Evolutionary conservation across 148 eudicot genomes (phyloP).

Genomic region (Polygonum aviculare): DNA sequence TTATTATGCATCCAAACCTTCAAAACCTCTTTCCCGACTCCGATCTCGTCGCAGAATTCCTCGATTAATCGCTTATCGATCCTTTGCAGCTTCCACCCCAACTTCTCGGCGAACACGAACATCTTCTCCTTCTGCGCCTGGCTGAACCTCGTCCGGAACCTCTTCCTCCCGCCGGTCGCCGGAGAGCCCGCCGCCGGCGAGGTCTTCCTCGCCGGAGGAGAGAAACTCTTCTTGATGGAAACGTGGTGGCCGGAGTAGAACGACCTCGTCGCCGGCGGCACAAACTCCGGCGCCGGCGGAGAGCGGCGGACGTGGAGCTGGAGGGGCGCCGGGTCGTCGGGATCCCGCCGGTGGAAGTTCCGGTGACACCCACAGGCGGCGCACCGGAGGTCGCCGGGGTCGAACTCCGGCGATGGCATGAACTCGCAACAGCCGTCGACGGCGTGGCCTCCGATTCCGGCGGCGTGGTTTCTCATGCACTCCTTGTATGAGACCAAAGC

Average conservation of each 20-base stretch:
- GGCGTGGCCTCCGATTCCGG: constrained; percentile 70
- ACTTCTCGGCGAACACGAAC: constrained; percentile 35
- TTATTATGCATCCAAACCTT: constrained; percentile 92
- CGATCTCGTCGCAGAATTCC: constrained; percentile 40
- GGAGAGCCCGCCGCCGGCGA: neutral
- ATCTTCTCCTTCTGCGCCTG: constrained; percentile 42
- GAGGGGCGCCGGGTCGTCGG: constrained; percentile 23
- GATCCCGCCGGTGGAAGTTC: constrained; percentile 78
- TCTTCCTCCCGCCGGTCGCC: constrained; percentile 33
- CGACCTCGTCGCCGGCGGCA: neutral
- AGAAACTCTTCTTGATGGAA: neutral
- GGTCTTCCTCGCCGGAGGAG: neutral
- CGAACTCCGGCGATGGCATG: constrained; percentile 40
- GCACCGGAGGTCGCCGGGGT: constrained; percentile 52
- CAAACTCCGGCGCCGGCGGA: constrained; percentile 10
- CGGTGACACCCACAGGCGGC: constrained; percentile 92
- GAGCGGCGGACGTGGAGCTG: constrained; percentile 21
- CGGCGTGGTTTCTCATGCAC: constrained; percentile 78
- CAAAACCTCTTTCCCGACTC: constrained; percentile 43
- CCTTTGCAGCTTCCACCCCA: constrained; percentile 43
- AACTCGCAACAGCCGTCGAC: constrained; percentile 84
- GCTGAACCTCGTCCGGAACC: constrained; percentile 34
- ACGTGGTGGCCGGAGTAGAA: neutral
- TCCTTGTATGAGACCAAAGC: constrained; percentile 41
- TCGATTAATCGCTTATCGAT: constrained; percentile 34